Percentiles rank a stretch among this genome's conserved stretches.
phyloP scores from a whole-genome alignment of 805 yeast species.

The Candida xiaguanensis region DNA sequence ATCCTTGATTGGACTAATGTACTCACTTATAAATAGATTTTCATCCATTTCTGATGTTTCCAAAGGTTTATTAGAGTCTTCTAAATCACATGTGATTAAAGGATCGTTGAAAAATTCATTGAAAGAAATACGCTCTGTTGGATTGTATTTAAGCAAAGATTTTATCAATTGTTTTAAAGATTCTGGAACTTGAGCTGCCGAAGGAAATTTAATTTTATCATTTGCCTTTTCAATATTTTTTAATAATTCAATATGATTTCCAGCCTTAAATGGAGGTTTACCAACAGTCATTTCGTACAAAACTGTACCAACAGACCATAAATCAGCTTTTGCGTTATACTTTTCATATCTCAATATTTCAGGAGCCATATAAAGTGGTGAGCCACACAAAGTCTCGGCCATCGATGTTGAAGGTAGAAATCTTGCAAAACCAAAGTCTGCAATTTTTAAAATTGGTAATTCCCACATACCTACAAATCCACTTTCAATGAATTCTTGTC shows the following conservation, averaged over 20 bases:
- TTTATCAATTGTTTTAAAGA: conserved; percentile 69
- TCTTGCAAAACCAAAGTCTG: conserved; percentile 97
- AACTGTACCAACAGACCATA: conserved; percentile 98
- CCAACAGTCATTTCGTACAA: conserved; percentile 94
- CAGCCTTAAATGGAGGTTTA: conserved; percentile 93
- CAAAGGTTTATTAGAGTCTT: conserved; percentile 53
- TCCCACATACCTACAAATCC: conserved; percentile 81
- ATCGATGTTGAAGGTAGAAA: conserved; percentile 88
- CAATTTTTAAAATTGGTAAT: conserved; percentile 85
- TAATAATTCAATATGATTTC: conserved; percentile 85
- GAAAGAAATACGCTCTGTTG: conserved; percentile 84
- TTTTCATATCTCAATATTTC: conserved; percentile 92
- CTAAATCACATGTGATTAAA: conserved; percentile 54
- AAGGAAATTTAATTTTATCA: conserved; percentile 76
- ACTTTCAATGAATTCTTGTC: conserved; percentile 50
- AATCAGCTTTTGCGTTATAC: conserved; percentile 94
- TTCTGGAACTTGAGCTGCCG: conserved; percentile 57
- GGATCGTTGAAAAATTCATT: conserved; percentile 81
- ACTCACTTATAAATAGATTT: conserved; percentile 81
- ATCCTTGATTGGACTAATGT: conserved; percentile 45
- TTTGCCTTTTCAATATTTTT: conserved; percentile 80
- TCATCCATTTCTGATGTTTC: conserved; percentile 70
- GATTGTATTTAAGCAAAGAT: conserved; percentile 74
- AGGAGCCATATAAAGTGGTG: conserved; percentile 98
- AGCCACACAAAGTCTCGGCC: conserved; percentile 97